These are phyloP conservation scores for Leccinum variicolor DNA, from an alignment of 768 basidiomycete species.

Conservation along the genomic window DNA sequence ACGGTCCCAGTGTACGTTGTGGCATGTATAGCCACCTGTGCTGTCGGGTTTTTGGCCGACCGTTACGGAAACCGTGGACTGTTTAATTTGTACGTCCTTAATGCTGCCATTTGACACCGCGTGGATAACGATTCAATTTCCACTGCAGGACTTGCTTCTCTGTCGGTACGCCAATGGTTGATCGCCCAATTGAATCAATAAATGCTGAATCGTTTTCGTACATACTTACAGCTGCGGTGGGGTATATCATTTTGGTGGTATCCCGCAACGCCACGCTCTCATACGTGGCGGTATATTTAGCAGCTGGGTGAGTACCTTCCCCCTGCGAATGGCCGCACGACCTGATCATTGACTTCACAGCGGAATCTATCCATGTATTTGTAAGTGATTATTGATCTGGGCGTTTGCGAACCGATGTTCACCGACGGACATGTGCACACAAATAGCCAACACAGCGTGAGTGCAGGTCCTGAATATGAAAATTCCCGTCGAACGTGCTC, in stretches of 20 bases:
- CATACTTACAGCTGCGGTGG: conserved; percentile 42
- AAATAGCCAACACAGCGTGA: conserved; percentile 57
- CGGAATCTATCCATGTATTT: conserved; percentile 72
- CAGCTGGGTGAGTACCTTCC: conserved; percentile 49
- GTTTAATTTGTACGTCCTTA: conserved; percentile 48
- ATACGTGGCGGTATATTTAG: conserved; percentile 69
- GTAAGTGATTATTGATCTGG: conserved; percentile 37
- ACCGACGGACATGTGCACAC: background rate
- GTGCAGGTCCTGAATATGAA: conserved; percentile 9
- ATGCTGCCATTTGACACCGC: background rate
- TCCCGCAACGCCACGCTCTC: conserved; percentile 63
- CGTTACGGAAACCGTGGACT: too few relatives aligned
- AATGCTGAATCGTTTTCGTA: background rate
- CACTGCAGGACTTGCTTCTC: conserved; percentile 22
- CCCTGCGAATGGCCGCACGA: too few relatives aligned
- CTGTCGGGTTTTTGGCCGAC: conserved; percentile 44
- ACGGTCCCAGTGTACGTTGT: conserved; percentile 75
- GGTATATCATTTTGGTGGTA: conserved; percentile 66
- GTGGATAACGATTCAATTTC: background rate
- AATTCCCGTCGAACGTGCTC: background rate
- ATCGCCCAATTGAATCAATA: background rate
- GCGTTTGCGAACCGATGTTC: background rate
- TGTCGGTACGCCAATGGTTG: conserved; percentile 20
- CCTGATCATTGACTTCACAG: conserved; percentile 27
- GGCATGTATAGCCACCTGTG: conserved; percentile 64